Evolutionary conservation across 768 basidiomycete genomes (phyloP).

Genomic region (Boletus insuetus): DNA sequence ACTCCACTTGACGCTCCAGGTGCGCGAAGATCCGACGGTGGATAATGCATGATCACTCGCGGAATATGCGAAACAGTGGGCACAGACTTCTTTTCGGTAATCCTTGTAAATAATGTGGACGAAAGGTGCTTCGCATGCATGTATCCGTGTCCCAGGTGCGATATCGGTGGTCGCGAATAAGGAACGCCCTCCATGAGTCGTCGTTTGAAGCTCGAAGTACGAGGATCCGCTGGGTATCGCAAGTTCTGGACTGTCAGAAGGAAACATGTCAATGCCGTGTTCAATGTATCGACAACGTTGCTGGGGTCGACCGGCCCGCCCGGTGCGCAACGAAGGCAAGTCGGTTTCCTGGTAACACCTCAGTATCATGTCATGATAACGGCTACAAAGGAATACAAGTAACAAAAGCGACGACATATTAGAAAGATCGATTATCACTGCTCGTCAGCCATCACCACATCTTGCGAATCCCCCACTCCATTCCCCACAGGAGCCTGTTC

Average conservation of each 20-base stretch:
- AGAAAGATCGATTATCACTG: not conserved
- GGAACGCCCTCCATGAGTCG: slow-evolving; percentile 51
- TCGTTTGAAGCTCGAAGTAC: slow-evolving; percentile 30
- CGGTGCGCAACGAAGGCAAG: too few species aligned
- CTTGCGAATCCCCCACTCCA: not conserved
- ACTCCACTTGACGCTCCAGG: slow-evolving; percentile 43
- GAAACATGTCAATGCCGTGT: slow-evolving; percentile 5
- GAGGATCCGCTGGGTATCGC: not conserved
- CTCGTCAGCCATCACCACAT: slow-evolving; percentile 6
- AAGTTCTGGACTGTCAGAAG: not conserved
- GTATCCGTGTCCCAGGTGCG: slow-evolving; percentile 42
- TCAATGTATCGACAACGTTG: not conserved
- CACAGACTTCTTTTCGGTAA: slow-evolving; percentile 67
- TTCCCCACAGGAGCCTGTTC: not conserved
- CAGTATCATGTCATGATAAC: too few species aligned
- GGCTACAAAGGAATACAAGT: not conserved
- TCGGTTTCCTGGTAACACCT: too few species aligned
- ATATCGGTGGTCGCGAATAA: slow-evolving; percentile 46
- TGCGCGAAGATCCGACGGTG: slow-evolving; percentile 26
- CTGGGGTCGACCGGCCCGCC: too few species aligned
- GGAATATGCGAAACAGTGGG: slow-evolving; percentile 60
- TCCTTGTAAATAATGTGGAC: slow-evolving; percentile 56
- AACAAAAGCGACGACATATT: not conserved
- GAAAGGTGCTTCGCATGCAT: slow-evolving; percentile 48
- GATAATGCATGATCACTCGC: slow-evolving; percentile 25